Percentiles rank a stretch among this genome's conserved stretches.
Conservation (phyloP, 2,329 filamentous ascomycete genomes). For the Fusarium brachygibbosum region DNA sequence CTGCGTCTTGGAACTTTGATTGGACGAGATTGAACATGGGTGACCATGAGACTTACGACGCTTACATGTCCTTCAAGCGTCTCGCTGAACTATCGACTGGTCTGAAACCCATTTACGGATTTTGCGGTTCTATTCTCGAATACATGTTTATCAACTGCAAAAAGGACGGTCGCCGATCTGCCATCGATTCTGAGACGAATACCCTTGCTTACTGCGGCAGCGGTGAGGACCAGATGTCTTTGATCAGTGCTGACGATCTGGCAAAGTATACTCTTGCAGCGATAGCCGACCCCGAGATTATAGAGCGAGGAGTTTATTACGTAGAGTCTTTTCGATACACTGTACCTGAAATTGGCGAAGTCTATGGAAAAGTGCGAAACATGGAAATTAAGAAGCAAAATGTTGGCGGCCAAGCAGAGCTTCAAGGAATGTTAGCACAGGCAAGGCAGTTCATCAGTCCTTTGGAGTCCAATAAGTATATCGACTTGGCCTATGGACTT, state of each 20-base stretch:
- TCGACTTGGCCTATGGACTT: constrained; percentile 13
- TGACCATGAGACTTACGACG: constrained; percentile 17
- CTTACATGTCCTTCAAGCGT: constrained; percentile 19
- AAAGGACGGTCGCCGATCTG: not conserved
- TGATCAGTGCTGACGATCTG: constrained; percentile 11
- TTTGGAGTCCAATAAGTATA: constrained; percentile 1
- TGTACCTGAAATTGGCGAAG: not conserved
- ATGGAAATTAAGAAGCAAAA: constrained; percentile 6
- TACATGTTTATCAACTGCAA: constrained; percentile 18
- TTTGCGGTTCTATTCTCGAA: constrained; percentile 3
- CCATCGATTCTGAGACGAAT: not conserved
- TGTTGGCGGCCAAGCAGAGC: not conserved
- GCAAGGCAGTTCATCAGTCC: not conserved
- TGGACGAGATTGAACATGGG: constrained; percentile 15
- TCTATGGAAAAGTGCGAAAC: not conserved
- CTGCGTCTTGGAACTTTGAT: constrained; percentile 15
- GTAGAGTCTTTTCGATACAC: not conserved
- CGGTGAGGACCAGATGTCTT: constrained; percentile 1
- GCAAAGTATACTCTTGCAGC: constrained; percentile 7
- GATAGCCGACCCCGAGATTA: not conserved
- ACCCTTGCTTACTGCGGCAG: not conserved
- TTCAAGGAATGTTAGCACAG: constrained; percentile 2
- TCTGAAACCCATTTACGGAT: not conserved
- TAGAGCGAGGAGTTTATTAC: not conserved
- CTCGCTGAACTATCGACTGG: constrained; percentile 11